Base-by-base conservation (phyloP, 305 asterid genomes). In the Fraxinus sp. region DNA sequence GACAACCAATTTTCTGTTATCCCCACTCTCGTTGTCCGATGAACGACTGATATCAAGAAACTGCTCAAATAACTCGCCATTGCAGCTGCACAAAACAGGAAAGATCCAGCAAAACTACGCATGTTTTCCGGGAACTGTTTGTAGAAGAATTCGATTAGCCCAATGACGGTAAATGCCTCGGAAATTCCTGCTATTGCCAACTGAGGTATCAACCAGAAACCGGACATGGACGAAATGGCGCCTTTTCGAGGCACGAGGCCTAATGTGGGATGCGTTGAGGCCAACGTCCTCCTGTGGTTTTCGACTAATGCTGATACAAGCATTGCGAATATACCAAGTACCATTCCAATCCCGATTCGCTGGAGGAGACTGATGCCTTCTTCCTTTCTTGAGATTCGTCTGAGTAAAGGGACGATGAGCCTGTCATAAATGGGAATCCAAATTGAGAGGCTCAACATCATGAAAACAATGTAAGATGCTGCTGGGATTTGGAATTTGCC, bases 71-170 rank as follows among this genome's bases (percentile, higher is more conserved):
- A 92, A 59, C 88, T 91, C 0, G 94, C 84, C 6, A 86, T 89
- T 1, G 92, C 94, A 81, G 85, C 68, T 7, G 86, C 93, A 18
- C 86, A 43, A 59, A 92, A 91, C 85, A 82, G 76, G 72, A 92
- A 90, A 0, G 93, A 83, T 5, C 95, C 95, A 0, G 92, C 94
- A 0, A 91, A 78, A 81, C 92, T 91, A 80, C 90, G 87, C 94
- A 91, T 91, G 49, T 91, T 91, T 88, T 89, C 94, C n/a, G 93
- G 92, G 52, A 89, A 91, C 85, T 91, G 91, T 86, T 89, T 89
- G 85, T 91, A 89, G 81, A 81, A 91, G 57, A 89, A 88, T 83
- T 91, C 94, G 6, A 89, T 88, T 78, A 84, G 91, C 3, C 92
- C 92, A 18, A 91, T 88, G 30, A 87, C 83, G 1, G 84, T 39